Conservation (phyloP, 1,284 basidiomycete genomes). For the Ceratorhiza oryzae-sativae region DNA sequence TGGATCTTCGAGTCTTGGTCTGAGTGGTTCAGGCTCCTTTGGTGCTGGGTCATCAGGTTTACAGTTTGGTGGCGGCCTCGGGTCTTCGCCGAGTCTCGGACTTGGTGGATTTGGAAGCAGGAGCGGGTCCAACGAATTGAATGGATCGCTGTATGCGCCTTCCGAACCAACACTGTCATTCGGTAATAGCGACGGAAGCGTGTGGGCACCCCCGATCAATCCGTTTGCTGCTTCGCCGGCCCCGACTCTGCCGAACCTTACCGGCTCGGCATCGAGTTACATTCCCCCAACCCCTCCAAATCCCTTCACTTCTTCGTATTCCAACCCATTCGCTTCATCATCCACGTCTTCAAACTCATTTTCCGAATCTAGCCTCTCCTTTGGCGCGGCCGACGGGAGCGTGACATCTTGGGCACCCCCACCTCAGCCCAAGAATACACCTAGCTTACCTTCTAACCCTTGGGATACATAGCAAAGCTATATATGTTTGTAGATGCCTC, state of each 20-base stretch:
- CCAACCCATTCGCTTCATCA: background rate
- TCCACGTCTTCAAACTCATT: background rate
- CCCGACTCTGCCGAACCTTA: background rate
- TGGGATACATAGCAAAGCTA: constrained; percentile 36
- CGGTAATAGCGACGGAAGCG: constrained; percentile 22
- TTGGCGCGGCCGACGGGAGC: constrained; percentile 37
- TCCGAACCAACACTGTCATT: constrained; percentile 15
- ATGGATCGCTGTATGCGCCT: background rate
- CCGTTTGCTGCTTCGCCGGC: constrained; percentile 30
- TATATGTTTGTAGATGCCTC: background rate
- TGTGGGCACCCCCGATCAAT: constrained; percentile 20
- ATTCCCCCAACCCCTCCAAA: background rate
- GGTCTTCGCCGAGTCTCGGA: background rate
- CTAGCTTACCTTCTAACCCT: constrained; percentile 28
- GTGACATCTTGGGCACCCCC: constrained; percentile 32
- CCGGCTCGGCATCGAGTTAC: background rate
- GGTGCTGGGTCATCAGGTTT: background rate
- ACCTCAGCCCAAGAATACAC: constrained; percentile 31
- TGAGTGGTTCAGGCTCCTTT: background rate
- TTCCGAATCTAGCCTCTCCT: constrained; percentile 33
- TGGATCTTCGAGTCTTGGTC: background rate
- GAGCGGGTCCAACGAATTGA: constrained; percentile 12
- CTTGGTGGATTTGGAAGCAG: constrained; percentile 5
- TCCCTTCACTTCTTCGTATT: background rate
- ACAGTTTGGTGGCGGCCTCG: background rate